Percentiles rank a stretch among this genome's conserved stretches.
Evolutionary conservation across 106 monocot genomes (phyloP).

Genomic region (Dactylorhiza incarnata): DNA sequence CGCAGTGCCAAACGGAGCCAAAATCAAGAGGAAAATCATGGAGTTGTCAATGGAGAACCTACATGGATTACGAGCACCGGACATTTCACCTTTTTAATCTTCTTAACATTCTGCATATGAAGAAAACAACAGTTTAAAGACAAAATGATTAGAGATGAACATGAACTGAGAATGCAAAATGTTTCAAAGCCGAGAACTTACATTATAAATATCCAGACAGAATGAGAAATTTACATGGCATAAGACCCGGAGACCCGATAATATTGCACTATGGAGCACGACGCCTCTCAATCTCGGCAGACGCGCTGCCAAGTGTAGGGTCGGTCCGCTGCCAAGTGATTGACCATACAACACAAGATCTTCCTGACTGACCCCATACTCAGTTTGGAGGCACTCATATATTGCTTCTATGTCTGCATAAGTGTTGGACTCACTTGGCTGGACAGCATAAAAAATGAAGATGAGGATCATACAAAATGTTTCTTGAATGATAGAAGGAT

Average conservation of each 20-base stretch:
- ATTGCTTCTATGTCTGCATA: constrained; percentile 86
- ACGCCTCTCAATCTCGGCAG: constrained; percentile 72
- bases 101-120: constrained; percentile 65
- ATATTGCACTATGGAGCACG: constrained; percentile 76
- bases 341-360: constrained; percentile 76
- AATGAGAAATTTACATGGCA: constrained; percentile 68
- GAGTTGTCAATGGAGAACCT: constrained; percentile 17
- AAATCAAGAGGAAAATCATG: not conserved
- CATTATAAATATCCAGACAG: constrained; percentile 88
- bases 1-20: too few species aligned
- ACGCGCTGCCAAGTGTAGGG: constrained; percentile 67
- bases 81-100: constrained; percentile 86
- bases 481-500: not conserved
- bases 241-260: constrained; percentile 72
- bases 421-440: constrained; percentile 78
- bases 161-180: not conserved
- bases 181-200: constrained; percentile 10
- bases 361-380: constrained; percentile 81
- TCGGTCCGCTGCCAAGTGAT: constrained; percentile 82
- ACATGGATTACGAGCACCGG: constrained; percentile 93
- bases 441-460: constrained; percentile 12
- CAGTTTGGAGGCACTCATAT: constrained; percentile 67
- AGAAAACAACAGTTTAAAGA: not conserved
- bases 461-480: not conserved
- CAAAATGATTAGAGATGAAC: not conserved